Evolutionary conservation across 202 grass and related monocot species (phyloP).

Genomic region (Digitaria exilis): DNA sequence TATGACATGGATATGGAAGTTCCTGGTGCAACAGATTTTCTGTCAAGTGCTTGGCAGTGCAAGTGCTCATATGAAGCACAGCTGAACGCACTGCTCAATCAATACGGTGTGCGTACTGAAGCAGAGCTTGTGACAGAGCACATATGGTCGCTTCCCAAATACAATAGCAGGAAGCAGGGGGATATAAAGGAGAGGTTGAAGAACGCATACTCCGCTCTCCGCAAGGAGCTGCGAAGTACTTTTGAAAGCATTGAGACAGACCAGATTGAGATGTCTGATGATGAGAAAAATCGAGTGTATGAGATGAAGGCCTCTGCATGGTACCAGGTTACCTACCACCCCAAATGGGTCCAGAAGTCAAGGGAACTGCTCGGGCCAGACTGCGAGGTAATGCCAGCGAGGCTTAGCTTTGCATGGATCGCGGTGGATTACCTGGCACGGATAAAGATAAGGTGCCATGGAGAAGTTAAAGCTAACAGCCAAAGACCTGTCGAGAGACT

Average conservation of each 20-base stretch:
- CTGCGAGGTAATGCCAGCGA: constrained; percentile 30
- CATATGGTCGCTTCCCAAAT: constrained; percentile 62
- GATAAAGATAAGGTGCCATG: constrained; percentile 60
- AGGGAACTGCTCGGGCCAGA: constrained; percentile 47
- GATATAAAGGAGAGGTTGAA: constrained; percentile 79
- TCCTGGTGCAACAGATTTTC: constrained; percentile 59
- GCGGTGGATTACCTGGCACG: constrained; percentile 67
- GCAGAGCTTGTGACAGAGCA: constrained; percentile 88
- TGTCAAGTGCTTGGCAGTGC: constrained; percentile 58
- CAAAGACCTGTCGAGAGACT: constrained; percentile 59
- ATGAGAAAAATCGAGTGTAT: constrained; percentile 52
- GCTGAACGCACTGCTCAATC: constrained; percentile 63
- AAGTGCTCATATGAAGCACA: constrained; percentile 67
- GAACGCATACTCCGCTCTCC: constrained; percentile 65
- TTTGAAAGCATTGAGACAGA: constrained; percentile 53
- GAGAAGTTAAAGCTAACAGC: constrained; percentile 37
- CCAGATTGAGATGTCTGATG: constrained; percentile 41
- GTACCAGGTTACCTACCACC: constrained; percentile 92
- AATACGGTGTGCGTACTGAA: constrained; percentile 69
- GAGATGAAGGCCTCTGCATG: constrained; percentile 86
- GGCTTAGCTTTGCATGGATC: constrained; percentile 91
- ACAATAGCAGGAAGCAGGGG: constrained; percentile 73
- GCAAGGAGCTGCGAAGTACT: constrained; percentile 55
- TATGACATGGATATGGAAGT: constrained; percentile 86
- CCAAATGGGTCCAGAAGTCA: constrained; percentile 59